Percentiles rank a stretch among this genome's conserved stretches.
Evolutionary conservation across 306 rosid genomes (phyloP).

Genomic region (Lathyrus sativus): DNA sequence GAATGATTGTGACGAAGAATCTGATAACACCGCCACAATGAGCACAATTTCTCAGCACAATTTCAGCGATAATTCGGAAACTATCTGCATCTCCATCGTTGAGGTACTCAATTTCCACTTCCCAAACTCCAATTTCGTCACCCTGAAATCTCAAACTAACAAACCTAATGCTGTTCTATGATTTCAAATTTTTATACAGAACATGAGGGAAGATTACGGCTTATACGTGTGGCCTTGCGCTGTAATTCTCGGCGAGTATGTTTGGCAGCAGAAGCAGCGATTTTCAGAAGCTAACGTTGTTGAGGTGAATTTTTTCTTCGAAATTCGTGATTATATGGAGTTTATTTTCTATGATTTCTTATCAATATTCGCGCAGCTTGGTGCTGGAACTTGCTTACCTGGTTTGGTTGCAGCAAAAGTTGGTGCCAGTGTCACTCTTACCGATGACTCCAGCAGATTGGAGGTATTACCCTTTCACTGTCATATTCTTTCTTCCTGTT

Average conservation of each 20-base stretch:
- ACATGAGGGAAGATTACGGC: slow-evolving; percentile 81
- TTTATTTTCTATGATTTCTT: neutral
- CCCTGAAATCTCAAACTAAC: slow-evolving; percentile 13
- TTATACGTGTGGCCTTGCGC: slow-evolving; percentile 91
- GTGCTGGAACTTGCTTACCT: slow-evolving; percentile 85
- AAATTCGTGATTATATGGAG: neutral
- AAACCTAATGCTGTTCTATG: neutral
- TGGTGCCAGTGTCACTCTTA: slow-evolving; percentile 74
- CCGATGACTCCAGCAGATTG: slow-evolving; percentile 55
- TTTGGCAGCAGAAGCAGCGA: slow-evolving; percentile 75
- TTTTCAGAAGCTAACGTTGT: slow-evolving; percentile 63
- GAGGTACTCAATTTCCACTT: slow-evolving; percentile 52
- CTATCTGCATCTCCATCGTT: slow-evolving; percentile 56
- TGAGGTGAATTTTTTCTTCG: slow-evolving; percentile 50
- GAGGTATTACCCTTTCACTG: slow-evolving; percentile 48
- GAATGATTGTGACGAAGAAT: slow-evolving; percentile 32
- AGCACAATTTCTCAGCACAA: slow-evolving; percentile 61
- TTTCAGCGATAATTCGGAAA: slow-evolving; percentile 50
- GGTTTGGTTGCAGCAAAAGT: slow-evolving; percentile 81
- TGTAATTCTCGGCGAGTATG: slow-evolving; percentile 73
- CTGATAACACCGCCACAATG: slow-evolving; percentile 35
- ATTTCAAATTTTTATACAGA: slow-evolving; percentile 44
- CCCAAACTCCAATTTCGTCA: neutral
- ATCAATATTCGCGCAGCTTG: slow-evolving; percentile 51
- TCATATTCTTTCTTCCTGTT: neutral